Evolutionary conservation across 768 basidiomycete genomes (phyloP).

Genomic region (Leccinum subgranulosum): DNA sequence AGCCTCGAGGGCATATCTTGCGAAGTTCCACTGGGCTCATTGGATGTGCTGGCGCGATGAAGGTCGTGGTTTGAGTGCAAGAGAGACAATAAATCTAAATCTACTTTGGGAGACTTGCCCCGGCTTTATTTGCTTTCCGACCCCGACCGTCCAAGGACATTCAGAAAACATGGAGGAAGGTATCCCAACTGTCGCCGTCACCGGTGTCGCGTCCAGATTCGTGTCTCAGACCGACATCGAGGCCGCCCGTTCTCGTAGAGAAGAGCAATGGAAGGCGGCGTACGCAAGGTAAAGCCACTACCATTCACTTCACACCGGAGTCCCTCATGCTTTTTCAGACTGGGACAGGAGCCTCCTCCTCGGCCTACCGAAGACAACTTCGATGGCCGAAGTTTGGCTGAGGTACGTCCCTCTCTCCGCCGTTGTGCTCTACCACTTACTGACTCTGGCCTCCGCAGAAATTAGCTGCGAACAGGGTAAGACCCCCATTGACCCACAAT

Average conservation of each 20-base stretch:
- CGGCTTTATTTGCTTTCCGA: slow-evolving; percentile 18
- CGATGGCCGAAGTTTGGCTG: slow-evolving; percentile 84
- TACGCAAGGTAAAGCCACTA: slow-evolving; percentile 62
- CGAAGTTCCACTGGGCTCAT: slow-evolving; percentile 27
- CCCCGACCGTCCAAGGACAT: slow-evolving; percentile 7
- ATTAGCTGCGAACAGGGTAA: slow-evolving; percentile 85
- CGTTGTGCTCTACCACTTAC: slow-evolving; percentile 4
- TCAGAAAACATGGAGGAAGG: slow-evolving; percentile 53
- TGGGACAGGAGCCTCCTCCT: slow-evolving; percentile 83
- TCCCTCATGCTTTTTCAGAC: slow-evolving; percentile 36
- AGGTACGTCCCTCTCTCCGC: slow-evolving; percentile 52
- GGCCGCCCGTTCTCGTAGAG: slow-evolving; percentile 61
- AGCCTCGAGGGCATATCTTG: slow-evolving; percentile 45
- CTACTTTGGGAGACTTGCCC: neutral
- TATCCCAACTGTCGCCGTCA: slow-evolving; percentile 69
- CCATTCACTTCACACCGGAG: neutral
- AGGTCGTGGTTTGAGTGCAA: slow-evolving; percentile 46
- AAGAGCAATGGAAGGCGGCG: slow-evolving; percentile 88
- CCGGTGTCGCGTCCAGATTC: slow-evolving; percentile 79
- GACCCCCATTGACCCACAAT: slow-evolving; percentile 15
- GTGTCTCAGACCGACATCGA: slow-evolving; percentile 79
- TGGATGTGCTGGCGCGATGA: slow-evolving; percentile 9
- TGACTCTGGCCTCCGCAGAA: slow-evolving; percentile 46
- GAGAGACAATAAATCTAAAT: slow-evolving; percentile 33
- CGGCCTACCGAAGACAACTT: slow-evolving; percentile 72